Evolutionary conservation across 345 rosid species (phyloP).

Genomic region (Laguncularia racemosa): DNA sequence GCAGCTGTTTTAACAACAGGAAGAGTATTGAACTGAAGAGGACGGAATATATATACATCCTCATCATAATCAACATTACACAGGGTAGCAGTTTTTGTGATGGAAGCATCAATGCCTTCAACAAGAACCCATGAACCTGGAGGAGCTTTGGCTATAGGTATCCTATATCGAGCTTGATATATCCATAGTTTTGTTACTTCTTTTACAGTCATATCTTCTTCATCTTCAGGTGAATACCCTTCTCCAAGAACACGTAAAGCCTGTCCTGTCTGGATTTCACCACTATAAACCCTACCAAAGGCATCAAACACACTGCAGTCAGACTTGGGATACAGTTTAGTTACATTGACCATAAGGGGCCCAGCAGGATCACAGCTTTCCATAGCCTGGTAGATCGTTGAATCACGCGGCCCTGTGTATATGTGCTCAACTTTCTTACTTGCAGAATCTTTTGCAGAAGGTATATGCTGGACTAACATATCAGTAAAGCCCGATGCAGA

Average conservation of each 20-base stretch:
- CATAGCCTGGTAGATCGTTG: constrained; percentile 70
- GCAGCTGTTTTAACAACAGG: constrained; percentile 98
- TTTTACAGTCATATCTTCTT: constrained; percentile 92
- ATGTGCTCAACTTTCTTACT: constrained; percentile 71
- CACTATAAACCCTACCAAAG: constrained; percentile 91
- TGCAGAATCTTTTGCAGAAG: constrained; percentile 88
- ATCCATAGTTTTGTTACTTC: constrained; percentile 95
- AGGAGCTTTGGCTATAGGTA: constrained; percentile 90
- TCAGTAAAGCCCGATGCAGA: constrained; percentile 95
- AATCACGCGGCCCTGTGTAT: constrained; percentile 76
- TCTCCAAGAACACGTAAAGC: constrained; percentile 86
- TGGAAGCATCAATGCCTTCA: constrained; percentile 96
- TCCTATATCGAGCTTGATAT: constrained; percentile 87
- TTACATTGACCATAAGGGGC: constrained; percentile 93
- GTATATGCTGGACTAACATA: constrained; percentile 92
- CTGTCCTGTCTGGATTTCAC: constrained; percentile 89
- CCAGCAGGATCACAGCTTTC: constrained; percentile 80
- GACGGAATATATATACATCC: constrained; percentile 78
- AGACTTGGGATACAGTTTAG: constrained; percentile 91
- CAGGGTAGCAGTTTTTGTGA: constrained; percentile 93
- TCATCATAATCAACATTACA: constrained; percentile 62
- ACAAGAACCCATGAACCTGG: constrained; percentile 98
- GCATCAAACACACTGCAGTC: constrained; percentile 97
- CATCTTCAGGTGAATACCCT: constrained; percentile 96
- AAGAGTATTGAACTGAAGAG: constrained; percentile 92